Evolutionary conservation across 2,329 filamentous ascomycete species (phyloP), one percentile per base, ranked within the genome.

Genomic region (Magnaporthales sp.): DNA sequence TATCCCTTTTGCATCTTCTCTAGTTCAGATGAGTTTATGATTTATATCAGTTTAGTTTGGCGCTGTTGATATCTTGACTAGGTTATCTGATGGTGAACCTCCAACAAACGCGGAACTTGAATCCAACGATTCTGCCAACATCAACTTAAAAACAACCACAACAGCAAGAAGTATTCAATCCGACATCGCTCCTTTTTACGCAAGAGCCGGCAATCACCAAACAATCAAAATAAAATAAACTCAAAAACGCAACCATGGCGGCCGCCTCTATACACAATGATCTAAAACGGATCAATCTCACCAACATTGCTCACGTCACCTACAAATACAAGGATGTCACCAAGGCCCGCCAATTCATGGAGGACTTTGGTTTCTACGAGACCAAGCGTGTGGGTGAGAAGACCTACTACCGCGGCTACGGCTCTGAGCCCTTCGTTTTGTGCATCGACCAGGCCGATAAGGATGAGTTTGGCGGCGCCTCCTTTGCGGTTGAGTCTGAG

Each of bases 391-490:
- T 73, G 2, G 79, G 77, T 30, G 76, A 80, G 62, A 80, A 76
- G 67, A 82, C 84, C 32, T 89, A 84, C 77, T 88, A 83, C 74
- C 82, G 84, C 56, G 87, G 87, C 22, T 89, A 88, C 71, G 86
- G 87, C 15, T 76, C 75, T 7, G 86, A 89, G 70, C 85, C 85
- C 13, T 88, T 86, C 72, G 77, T 87, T 2, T 79, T 88, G 61
- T 86, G 84, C 69, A 81, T 85, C 63, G 78, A 80, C 67, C 77
- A 78, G 64, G 80, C 82, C 1, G 72, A 75, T 63, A 75, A 80
- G 72, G 77, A 83, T 67, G 76, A 79, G 67, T 90, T 89, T 71
- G 79, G 82, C 6, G 87, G 87, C 1, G 80, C 81, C 0, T 84
- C 80, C 1, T 89, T 86, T 69, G 83, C 81, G 46, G 87, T 89